A percentile compares a stretch with the other conserved stretches of the same genome.
Conservation (phyloP, 2,329 filamentous ascomycete genomes). For the Fusarium compactum region DNA sequence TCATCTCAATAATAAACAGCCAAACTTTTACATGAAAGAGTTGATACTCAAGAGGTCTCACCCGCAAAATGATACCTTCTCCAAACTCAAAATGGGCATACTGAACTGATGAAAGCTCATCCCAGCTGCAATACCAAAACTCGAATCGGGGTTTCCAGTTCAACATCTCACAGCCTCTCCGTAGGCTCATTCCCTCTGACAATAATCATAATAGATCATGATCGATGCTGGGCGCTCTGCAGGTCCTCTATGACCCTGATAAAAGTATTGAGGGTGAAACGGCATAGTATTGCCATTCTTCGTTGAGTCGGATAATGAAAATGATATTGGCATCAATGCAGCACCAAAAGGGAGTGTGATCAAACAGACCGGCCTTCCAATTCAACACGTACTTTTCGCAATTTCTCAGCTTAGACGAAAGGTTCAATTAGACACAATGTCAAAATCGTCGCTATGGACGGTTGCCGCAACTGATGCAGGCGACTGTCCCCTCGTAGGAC, state of each 20-base stretch:
- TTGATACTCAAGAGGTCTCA: neutral
- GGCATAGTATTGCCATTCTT: neutral
- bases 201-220: neutral
- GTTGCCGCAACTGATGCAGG: constrained; percentile 50
- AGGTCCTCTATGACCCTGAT: neutral
- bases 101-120: neutral
- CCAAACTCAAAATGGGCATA: neutral
- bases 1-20: neutral
- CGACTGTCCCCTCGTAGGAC: constrained; percentile 31
- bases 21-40: neutral
- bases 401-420: neutral
- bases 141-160: neutral
- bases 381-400: neutral
- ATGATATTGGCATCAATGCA: neutral
- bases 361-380: neutral
- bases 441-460: constrained; percentile 54
- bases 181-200: neutral
- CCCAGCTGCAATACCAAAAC: neutral
- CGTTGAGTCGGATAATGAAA: neutral
- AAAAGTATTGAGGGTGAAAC: neutral
- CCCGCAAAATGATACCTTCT: neutral
- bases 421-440: constrained; percentile 22
- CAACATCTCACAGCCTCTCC: neutral
- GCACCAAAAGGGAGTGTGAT: neutral
- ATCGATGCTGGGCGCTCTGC: neutral